Conservation (phyloP, 1,284 basidiomycete species). For the Schizopora paradoxa region DNA sequence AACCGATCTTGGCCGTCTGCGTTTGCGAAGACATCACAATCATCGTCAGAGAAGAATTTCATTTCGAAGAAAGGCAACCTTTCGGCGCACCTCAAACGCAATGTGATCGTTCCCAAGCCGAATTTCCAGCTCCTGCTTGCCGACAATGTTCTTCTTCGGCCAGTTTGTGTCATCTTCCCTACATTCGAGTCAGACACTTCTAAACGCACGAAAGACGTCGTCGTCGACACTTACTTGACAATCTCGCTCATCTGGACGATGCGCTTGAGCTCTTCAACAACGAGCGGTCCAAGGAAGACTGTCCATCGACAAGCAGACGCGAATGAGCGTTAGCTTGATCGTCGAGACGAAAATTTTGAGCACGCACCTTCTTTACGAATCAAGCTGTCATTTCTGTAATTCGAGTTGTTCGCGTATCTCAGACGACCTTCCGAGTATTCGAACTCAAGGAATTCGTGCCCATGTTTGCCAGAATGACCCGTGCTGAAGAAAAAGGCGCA, state of each 20-base stretch:
- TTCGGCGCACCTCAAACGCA: slow-evolving; percentile 85
- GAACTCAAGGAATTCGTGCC: slow-evolving; percentile 97
- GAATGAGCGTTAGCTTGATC: slow-evolving; percentile 4
- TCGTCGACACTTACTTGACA: slow-evolving; percentile 75
- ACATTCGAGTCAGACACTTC: slow-evolving; percentile 13
- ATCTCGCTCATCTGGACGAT: slow-evolving; percentile 96
- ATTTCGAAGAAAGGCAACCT: neutral
- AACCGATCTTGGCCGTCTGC: slow-evolving; percentile 97
- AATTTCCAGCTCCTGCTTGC: slow-evolving; percentile 96
- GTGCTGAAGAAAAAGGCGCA: slow-evolving; percentile 56
- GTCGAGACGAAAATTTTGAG: neutral
- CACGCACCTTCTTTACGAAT: slow-evolving; percentile 96
- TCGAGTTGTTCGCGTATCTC: slow-evolving; percentile 98
- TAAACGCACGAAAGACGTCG: neutral
- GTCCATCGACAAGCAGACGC: slow-evolving; percentile 11
- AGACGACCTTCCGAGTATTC: slow-evolving; percentile 96
- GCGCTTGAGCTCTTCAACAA: slow-evolving; percentile 90
- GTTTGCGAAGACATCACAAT: neutral
- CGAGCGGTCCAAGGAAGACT: slow-evolving; percentile 94
- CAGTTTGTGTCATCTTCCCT: slow-evolving; percentile 98
- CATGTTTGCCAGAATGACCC: slow-evolving; percentile 93
- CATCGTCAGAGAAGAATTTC: neutral
- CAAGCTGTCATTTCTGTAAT: slow-evolving; percentile 95
- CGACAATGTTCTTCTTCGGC: slow-evolving; percentile 98
- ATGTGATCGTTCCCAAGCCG: slow-evolving; percentile 94